A percentile compares a stretch with the other conserved stretches of the same genome.
These are phyloP conservation scores for Aureobasidium sp. DNA, from an alignment of 2,329 filamentous ascomycete genomes.

Conservation along the genomic window DNA sequence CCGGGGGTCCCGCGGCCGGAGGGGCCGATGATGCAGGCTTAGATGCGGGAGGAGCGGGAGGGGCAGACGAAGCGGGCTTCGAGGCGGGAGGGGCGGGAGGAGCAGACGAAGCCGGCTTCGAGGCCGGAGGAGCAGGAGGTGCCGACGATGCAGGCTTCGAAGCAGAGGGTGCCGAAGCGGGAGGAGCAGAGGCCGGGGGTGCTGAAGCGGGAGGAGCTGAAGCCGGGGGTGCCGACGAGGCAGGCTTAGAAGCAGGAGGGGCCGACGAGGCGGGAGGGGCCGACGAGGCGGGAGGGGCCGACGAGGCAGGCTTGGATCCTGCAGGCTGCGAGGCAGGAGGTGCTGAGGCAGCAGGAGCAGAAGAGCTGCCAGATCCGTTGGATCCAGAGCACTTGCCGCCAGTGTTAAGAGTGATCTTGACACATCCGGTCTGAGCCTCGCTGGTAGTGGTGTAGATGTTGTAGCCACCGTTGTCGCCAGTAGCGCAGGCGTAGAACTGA, in stretches of 20 bases:
- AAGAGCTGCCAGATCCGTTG: neutral
- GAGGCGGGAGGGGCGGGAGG: slow-evolving; percentile 15
- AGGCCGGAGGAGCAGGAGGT: neutral
- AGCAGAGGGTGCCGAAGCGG: neutral
- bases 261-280: neutral
- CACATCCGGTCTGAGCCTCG: slow-evolving; percentile 16
- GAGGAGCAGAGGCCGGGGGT: neutral
- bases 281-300: neutral
- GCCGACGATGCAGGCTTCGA: no score
- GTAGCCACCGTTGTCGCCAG: slow-evolving; percentile 42
- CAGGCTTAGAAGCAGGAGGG: neutral
- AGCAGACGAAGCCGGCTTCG: slow-evolving; percentile 29
- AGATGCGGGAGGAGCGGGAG: neutral
- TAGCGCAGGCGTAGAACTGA: slow-evolving; percentile 51
- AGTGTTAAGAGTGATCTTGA: slow-evolving; percentile 16
- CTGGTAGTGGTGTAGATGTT: slow-evolving; percentile 25
- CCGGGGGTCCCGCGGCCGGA: neutral
- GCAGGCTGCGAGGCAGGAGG: slow-evolving; percentile 3
- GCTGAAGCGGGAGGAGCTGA: neutral
- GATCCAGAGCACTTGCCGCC: slow-evolving; percentile 16
- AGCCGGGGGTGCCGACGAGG: neutral
- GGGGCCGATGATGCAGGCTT: neutral
- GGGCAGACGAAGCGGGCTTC: neutral
- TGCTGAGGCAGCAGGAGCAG: slow-evolving; percentile 6
- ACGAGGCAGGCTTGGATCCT: neutral